These are phyloP conservation scores for Diaporthe ilicicola DNA, from an alignment of 2,329 filamentous ascomycete species.

Conservation along the genomic window DNA sequence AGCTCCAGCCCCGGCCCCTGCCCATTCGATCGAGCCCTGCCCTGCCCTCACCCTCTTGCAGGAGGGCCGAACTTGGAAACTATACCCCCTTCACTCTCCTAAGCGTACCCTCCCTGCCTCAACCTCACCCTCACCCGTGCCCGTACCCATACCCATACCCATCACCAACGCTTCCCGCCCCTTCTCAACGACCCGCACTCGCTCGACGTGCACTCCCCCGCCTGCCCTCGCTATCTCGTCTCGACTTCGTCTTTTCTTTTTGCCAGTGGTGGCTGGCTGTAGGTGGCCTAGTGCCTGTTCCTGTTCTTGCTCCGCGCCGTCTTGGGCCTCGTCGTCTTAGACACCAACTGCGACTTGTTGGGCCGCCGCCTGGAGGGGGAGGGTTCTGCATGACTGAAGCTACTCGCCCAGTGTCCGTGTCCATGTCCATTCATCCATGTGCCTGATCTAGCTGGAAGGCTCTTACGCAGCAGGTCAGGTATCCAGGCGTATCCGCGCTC, in stretches of 20 bases:
- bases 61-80: conserved; percentile 25
- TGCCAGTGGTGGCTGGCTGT: conserved; percentile 9
- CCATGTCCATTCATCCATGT: conserved; percentile 29
- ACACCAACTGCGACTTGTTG: conserved; percentile 24
- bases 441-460: conserved; percentile 30
- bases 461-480: conserved; percentile 29
- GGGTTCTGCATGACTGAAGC: conserved; percentile 29
- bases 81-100: conserved; percentile 29
- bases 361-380: conserved; percentile 25
- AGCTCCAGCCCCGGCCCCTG: conserved; percentile 11
- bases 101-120: conserved; percentile 29
- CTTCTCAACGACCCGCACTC: conserved; percentile 1
- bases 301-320: neutral
- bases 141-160: conserved; percentile 2
- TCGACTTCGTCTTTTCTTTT: conserved; percentile 21
- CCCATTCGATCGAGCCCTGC: conserved; percentile 21
- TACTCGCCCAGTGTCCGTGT: conserved; percentile 23
- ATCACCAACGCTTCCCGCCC: conserved; percentile 7
- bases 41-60: conserved; percentile 16
- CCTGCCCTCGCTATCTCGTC: conserved; percentile 17
- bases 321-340: conserved; percentile 22
- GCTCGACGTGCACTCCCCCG: conserved; percentile 16
- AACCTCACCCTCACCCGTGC: conserved; percentile 10
- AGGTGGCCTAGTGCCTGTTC: conserved; percentile 19
- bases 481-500: conserved; percentile 30